Percentiles rank a stretch among this genome's conserved stretches.
Conservation (phyloP, 2,329 filamentous ascomycete genomes). For the Apiospora kogelbergensis region DNA sequence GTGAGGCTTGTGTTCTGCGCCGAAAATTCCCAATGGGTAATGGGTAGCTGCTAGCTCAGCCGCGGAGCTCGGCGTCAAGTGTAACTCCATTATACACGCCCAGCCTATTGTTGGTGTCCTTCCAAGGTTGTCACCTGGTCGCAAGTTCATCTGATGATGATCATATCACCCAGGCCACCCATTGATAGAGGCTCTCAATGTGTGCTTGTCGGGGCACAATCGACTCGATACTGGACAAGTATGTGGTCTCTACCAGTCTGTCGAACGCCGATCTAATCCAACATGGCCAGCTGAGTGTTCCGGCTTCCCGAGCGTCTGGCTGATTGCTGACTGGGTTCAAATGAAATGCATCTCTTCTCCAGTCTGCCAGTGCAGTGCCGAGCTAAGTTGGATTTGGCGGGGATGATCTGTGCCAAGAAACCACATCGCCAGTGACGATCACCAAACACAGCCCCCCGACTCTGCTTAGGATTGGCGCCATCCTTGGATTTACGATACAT, state of each 20-base stretch:
- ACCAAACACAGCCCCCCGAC: neutral
- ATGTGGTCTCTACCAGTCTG: too few relatives aligned
- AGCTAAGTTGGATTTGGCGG: neutral
- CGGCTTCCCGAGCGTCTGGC: neutral
- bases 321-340: neutral
- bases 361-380: too few relatives aligned
- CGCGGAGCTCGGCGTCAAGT: neutral
- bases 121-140: neutral
- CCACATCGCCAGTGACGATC: neutral
- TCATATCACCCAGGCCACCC: neutral
- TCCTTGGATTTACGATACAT: neutral
- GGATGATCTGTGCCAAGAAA: conserved; percentile 1
- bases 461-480: neutral
- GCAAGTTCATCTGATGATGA: conserved; percentile 5
- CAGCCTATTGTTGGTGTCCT: neutral
- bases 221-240: neutral
- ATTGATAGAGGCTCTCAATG: neutral
- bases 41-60: neutral
- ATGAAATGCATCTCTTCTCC: neutral
- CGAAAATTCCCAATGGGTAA: neutral
- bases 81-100: neutral
- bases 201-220: neutral
- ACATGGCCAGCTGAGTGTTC: neutral
- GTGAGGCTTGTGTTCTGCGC: neutral
- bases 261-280: neutral